Evolutionary conservation across 345 rosid species (phyloP).

Genomic region (Citrus maxima): DNA sequence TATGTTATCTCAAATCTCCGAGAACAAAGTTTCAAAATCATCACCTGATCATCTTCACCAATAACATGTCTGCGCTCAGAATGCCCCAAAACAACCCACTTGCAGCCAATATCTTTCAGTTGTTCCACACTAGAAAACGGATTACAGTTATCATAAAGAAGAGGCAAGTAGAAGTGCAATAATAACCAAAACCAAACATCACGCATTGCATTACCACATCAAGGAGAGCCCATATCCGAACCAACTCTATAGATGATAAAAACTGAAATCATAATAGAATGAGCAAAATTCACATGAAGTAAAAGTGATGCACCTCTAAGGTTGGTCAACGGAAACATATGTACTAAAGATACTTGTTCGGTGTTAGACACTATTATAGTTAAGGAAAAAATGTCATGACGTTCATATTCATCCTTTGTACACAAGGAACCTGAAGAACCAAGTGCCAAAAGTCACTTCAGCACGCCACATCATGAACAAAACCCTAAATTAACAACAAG

Average conservation of each 20-base stretch:
- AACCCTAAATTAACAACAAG: background rate
- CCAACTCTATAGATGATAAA: background rate
- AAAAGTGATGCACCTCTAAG: background rate
- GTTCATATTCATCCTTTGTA: background rate
- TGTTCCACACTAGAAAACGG: constrained; percentile 73
- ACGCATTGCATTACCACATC: background rate
- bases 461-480: background rate
- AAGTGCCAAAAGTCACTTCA: background rate
- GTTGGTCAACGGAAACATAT: background rate
- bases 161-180: background rate
- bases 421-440: background rate
- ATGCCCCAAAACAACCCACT: constrained; percentile 98
- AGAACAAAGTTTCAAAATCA: background rate
- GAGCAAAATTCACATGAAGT: background rate
- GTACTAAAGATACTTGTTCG: background rate
- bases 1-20: background rate
- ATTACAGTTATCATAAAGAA: background rate
- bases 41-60: constrained; percentile 91
- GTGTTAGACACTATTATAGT: background rate
- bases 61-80: constrained; percentile 93
- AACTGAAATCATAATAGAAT: background rate
- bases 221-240: background rate
- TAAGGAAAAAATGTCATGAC: background rate
- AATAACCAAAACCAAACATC: background rate
- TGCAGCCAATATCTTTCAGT: constrained; percentile 85